Percentiles rank a stretch among this genome's conserved stretches.
phyloP scores from a whole-genome alignment of 352 stramenopile genomes.

The Globisporangium acanthophoron region DNA sequence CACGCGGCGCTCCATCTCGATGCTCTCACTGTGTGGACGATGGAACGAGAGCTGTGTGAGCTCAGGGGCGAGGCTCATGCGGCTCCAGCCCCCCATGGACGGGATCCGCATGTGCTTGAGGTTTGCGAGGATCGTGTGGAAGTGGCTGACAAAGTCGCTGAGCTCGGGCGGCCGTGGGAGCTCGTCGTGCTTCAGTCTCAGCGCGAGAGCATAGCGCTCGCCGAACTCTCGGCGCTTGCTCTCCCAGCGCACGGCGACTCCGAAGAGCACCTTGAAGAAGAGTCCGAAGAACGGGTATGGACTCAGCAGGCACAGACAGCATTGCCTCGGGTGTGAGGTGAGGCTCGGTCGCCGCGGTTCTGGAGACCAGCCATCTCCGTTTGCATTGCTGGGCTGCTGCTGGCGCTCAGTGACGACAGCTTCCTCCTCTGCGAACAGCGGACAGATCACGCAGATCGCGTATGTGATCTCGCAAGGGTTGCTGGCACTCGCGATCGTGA shows the following conservation, averaged over 20 bases:
- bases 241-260: slow-evolving; percentile 69
- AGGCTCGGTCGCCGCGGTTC: not conserved
- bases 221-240: slow-evolving; percentile 36
- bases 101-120: slow-evolving; percentile 61
- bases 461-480: slow-evolving; percentile 56
- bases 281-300: slow-evolving; percentile 80
- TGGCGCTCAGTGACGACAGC: not conserved
- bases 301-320: slow-evolving; percentile 73
- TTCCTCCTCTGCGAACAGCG: slow-evolving; percentile 47
- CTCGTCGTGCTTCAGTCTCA: slow-evolving; percentile 14
- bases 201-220: slow-evolving; percentile 19
- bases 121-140: slow-evolving; percentile 52
- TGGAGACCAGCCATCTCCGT: not conserved
- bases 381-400: not conserved
- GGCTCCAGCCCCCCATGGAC: slow-evolving; percentile 70
- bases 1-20: slow-evolving; percentile 49
- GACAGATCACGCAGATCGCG: slow-evolving; percentile 61
- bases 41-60: slow-evolving; percentile 73
- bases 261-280: slow-evolving; percentile 80
- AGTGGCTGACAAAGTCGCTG: slow-evolving; percentile 57
- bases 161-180: slow-evolving; percentile 25
- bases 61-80: slow-evolving; percentile 46
- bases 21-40: slow-evolving; percentile 53
- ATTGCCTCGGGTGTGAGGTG: slow-evolving; percentile 27
- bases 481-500: slow-evolving; percentile 50